These are phyloP conservation scores for Periconia sp. DNA, from an alignment of 2,329 filamentous ascomycete species.

Conservation along the genomic window DNA sequence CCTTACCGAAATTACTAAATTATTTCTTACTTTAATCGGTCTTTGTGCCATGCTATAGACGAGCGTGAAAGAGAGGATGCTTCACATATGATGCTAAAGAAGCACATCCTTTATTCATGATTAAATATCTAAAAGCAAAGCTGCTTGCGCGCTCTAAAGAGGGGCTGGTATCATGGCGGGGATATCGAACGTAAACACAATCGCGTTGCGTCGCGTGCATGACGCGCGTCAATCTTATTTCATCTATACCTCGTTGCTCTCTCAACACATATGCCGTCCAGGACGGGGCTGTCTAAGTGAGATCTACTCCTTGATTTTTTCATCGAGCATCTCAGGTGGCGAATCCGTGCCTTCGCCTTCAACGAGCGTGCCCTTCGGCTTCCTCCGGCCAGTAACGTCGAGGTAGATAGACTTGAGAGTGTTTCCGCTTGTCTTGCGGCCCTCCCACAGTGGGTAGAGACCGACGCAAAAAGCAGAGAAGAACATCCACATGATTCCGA, in stretches of 20 bases:
- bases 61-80: background rate
- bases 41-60: too few relatives aligned
- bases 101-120: too few relatives aligned
- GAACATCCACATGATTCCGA: slow-evolving; percentile 77
- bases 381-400: slow-evolving; percentile 59
- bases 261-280: too few relatives aligned
- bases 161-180: slow-evolving; percentile 11
- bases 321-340: slow-evolving; percentile 22
- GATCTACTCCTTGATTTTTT: slow-evolving; percentile 28
- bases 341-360: slow-evolving; percentile 27
- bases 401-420: slow-evolving; percentile 67
- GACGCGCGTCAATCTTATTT: too few relatives aligned
- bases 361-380: slow-evolving; percentile 12
- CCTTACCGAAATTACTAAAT: too few relatives aligned
- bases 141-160: slow-evolving; percentile 8
- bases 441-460: slow-evolving; percentile 82
- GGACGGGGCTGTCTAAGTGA: too few relatives aligned
- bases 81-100: too few relatives aligned
- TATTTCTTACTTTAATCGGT: too few relatives aligned
- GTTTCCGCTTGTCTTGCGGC: slow-evolving; percentile 68
- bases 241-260: too few relatives aligned
- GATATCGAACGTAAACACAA: slow-evolving; percentile 8
- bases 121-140: background rate
- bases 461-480: slow-evolving; percentile 75
- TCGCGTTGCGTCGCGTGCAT: too few relatives aligned